A percentile compares a stretch with the other conserved stretches of the same genome.
Conservation (phyloP, 106 monocot species). For the Apostasia ramifera region DNA sequence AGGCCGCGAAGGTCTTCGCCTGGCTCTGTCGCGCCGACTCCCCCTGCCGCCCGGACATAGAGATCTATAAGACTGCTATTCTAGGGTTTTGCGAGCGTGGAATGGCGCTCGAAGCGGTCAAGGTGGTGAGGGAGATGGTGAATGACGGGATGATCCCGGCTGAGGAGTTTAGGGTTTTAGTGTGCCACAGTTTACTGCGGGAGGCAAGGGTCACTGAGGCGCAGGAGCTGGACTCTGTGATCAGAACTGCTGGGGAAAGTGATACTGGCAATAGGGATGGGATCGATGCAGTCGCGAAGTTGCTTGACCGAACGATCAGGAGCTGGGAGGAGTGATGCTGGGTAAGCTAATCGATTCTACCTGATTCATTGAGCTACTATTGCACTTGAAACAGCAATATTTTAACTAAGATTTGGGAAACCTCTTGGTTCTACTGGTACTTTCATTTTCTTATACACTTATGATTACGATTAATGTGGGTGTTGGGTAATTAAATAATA, state of each 20-base stretch:
- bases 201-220: slow-evolving; percentile 48
- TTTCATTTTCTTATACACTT: too few relatives aligned
- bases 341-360: not conserved
- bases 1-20: slow-evolving; percentile 38
- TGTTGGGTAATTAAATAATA: too few relatives aligned
- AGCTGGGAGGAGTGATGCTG: slow-evolving; percentile 35
- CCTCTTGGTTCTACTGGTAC: too few relatives aligned
- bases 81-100: slow-evolving; percentile 29
- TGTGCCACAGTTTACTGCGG: slow-evolving; percentile 24
- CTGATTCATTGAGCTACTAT: not conserved
- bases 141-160: slow-evolving; percentile 17
- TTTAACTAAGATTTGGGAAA: too few relatives aligned
- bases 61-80: slow-evolving; percentile 19
- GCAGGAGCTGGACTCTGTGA: slow-evolving; percentile 31
- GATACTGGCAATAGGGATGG: not conserved
- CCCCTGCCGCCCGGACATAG: slow-evolving; percentile 26
- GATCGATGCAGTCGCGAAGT: not conserved
- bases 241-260: slow-evolving; percentile 10
- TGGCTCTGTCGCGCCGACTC: slow-evolving; percentile 49
- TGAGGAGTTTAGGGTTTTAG: slow-evolving; percentile 13
- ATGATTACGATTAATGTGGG: too few relatives aligned
- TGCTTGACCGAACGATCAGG: slow-evolving; percentile 32
- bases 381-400: not conserved
- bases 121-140: slow-evolving; percentile 34
- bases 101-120: slow-evolving; percentile 27